A percentile compares a stretch with the other conserved stretches of the same genome.
Evolutionary conservation across 1,284 basidiomycete genomes (phyloP).

Genomic region (Pyrrhoderma noxium): DNA sequence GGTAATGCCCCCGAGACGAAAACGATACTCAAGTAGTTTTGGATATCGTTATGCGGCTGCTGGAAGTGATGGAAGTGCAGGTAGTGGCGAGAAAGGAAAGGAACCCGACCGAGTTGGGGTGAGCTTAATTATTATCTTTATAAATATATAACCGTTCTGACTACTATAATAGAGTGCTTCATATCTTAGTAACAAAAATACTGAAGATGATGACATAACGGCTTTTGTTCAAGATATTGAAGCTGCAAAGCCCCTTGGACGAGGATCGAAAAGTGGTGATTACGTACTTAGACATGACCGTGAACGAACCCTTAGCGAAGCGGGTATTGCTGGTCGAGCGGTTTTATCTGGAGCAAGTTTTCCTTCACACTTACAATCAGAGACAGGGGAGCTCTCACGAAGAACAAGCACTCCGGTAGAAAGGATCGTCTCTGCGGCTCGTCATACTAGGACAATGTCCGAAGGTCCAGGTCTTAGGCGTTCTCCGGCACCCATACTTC

Average conservation of each 20-base stretch:
- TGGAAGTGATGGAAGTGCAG: slow-evolving; percentile 33
- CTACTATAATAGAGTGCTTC: slow-evolving; percentile 30
- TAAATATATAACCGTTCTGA: neutral
- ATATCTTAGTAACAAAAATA: slow-evolving; percentile 36
- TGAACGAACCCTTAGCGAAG: slow-evolving; percentile 16
- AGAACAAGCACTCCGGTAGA: too few species aligned
- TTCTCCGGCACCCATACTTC: too few species aligned
- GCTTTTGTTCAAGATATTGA: slow-evolving; percentile 71
- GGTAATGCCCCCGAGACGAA: slow-evolving; percentile 21
- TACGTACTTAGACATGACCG: slow-evolving; percentile 10
- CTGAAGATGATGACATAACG: slow-evolving; percentile 70
- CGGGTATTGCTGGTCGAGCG: slow-evolving; percentile 1
- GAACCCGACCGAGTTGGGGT: slow-evolving; percentile 30
- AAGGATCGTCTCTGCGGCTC: too few species aligned
- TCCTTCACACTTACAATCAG: too few species aligned
- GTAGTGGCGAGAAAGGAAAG: slow-evolving; percentile 33
- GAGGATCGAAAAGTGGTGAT: neutral
- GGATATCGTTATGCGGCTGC: slow-evolving; percentile 51
- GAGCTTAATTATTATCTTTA: slow-evolving; percentile 14
- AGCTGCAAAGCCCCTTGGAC: slow-evolving; percentile 49
- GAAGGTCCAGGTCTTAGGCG: too few species aligned
- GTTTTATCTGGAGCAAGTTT: slow-evolving; percentile 1
- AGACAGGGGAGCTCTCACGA: too few species aligned
- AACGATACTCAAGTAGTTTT: slow-evolving; percentile 57
- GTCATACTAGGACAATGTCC: too few species aligned